phyloP scores from a whole-genome alignment of 2,329 filamentous ascomycete species.

The Botryotinia narcissicola region DNA sequence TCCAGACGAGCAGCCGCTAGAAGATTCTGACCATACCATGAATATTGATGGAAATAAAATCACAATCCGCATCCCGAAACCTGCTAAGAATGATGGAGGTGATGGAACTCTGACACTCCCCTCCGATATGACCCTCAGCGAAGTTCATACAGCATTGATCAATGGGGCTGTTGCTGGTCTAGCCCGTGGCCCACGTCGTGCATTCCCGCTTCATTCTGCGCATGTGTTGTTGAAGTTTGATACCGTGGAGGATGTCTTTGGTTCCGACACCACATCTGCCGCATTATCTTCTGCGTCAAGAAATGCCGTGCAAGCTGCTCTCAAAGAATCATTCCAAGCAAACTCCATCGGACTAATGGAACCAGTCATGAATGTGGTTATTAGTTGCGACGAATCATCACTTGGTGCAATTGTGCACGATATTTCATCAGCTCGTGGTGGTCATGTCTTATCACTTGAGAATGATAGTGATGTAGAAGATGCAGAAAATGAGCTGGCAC shows the following conservation, averaged over 20 bases:
- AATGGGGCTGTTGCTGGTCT: conserved; percentile 83
- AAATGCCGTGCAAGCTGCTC: conserved; percentile 65
- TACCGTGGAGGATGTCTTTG: conserved; percentile 61
- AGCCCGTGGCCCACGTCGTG: conserved; percentile 77
- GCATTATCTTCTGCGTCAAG: conserved; percentile 66
- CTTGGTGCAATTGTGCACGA: conserved; percentile 83
- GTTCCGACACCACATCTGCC: conserved; percentile 63
- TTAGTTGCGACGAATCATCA: conserved; percentile 77
- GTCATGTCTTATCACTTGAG: conserved; percentile 70
- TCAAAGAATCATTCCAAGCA: conserved; percentile 59
- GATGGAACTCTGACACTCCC: conserved; percentile 47
- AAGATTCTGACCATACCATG: conserved; percentile 44
- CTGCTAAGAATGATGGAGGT: conserved; percentile 38
- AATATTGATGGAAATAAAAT: conserved; percentile 71
- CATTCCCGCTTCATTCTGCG: conserved; percentile 76
- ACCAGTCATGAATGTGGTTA: conserved; percentile 87
- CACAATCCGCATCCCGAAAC: conserved; percentile 46
- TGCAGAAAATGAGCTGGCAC: conserved; percentile 25
- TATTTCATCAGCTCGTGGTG: conserved; percentile 69
- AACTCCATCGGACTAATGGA: conserved; percentile 71
- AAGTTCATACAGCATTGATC: conserved; percentile 56
- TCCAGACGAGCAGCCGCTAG: conserved; percentile 50
- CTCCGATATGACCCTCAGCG: conserved; percentile 49
- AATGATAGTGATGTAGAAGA: conserved; percentile 32
- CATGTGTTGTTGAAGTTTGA: conserved; percentile 69